Conservation (phyloP, 192 early-diverging fungal species). For the Dispira parvispora region DNA sequence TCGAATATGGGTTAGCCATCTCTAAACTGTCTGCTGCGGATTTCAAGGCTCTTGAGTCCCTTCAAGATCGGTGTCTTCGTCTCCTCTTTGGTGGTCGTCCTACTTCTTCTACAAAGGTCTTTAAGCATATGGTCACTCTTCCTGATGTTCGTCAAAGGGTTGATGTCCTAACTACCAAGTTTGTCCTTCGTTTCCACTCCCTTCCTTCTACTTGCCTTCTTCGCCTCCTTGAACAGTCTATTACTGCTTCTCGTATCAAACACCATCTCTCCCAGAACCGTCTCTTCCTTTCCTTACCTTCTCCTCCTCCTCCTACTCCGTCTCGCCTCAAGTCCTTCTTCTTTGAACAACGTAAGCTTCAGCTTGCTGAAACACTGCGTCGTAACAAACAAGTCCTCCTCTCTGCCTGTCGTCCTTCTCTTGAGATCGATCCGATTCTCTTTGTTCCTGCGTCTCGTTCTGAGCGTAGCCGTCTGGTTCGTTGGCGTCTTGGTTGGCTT, state of each 20-base stretch:
- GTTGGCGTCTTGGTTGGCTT: slow-evolving; percentile 4
- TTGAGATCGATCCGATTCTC: slow-evolving; percentile 4
- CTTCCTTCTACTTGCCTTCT: slow-evolving; percentile 4
- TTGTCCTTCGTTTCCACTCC: slow-evolving; percentile 4
- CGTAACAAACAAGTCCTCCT: slow-evolving; percentile 4
- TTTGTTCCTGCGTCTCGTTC: slow-evolving; percentile 4
- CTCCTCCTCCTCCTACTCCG: slow-evolving; percentile 3
- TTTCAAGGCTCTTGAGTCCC: slow-evolving; percentile 38
- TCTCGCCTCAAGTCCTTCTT: slow-evolving; percentile 4
- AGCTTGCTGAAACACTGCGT: slow-evolving; percentile 4
- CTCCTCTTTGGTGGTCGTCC: slow-evolving; percentile 3
- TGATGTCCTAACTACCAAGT: slow-evolving; percentile 4
- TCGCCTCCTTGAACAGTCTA: slow-evolving; percentile 4
- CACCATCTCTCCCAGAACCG: slow-evolving; percentile 3
- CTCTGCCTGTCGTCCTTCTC: slow-evolving; percentile 3
- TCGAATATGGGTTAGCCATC: slow-evolving; percentile 4
- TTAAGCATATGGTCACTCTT: slow-evolving; percentile 4
- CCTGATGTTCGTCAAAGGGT: slow-evolving; percentile 4
- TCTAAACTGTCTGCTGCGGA: slow-evolving; percentile 38
- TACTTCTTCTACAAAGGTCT: slow-evolving; percentile 4
- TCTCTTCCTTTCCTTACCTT: slow-evolving; percentile 4
- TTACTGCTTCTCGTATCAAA: slow-evolving; percentile 4
- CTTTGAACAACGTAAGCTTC: slow-evolving; percentile 4
- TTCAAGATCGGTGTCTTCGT: slow-evolving; percentile 4
- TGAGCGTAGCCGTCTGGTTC: slow-evolving; percentile 3